Evolutionary conservation across 495 filamentous ascomycete species (phyloP), one percentile per base, ranked within the genome.

Genomic region (Choiromyces venosus): DNA sequence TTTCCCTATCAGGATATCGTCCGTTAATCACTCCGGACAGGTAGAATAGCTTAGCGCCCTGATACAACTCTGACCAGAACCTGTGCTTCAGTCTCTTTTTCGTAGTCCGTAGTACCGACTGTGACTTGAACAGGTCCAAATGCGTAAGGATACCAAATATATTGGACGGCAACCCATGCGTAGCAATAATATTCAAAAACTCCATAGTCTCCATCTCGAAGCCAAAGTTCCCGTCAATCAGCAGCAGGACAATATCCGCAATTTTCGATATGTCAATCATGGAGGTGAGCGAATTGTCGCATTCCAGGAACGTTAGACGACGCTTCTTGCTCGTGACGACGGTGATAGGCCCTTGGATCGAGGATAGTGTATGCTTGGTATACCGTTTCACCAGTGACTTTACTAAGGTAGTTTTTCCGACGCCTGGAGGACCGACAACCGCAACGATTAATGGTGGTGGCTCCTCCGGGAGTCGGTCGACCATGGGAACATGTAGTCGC

Each of bases 121-220:
- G 95, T 75, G 95, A 97, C 82, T 89, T 89, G 85, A 98, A 99
- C 4, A 97, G 86, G 82, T 99, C 95, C 52, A 99, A 86, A 87
- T 98, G 96, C 19, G 95, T 97, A 37, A 98, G 86, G 67, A 99
- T 93, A 37, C 96, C 96, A 80, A 98, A 98, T 33, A 99, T 93
- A 78, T 99, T 99, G 73, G 94, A 94, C 12, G 95, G 95, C 93
- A 99, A 96, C 82, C 95, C 95, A 69, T 91, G 94, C 14, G 92
- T 87, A 9, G 92, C 89, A 69, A 98, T 84, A 64, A 96, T 89
- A 78, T 97, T 97, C 79, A 99, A 83, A 77, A 99, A 99, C 82
- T 99, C 95, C 96, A 99, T 98, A 1, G 95, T 99, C 85, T 99
- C 95, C 95, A 99, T 99, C 84, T 99, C 95, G 79, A 98, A 99